A percentile compares a stretch with the other conserved stretches of the same genome.
These are phyloP conservation scores for Colletotrichum gigasporum DNA, from an alignment of 2,329 filamentous ascomycete species.

Conservation along the genomic window DNA sequence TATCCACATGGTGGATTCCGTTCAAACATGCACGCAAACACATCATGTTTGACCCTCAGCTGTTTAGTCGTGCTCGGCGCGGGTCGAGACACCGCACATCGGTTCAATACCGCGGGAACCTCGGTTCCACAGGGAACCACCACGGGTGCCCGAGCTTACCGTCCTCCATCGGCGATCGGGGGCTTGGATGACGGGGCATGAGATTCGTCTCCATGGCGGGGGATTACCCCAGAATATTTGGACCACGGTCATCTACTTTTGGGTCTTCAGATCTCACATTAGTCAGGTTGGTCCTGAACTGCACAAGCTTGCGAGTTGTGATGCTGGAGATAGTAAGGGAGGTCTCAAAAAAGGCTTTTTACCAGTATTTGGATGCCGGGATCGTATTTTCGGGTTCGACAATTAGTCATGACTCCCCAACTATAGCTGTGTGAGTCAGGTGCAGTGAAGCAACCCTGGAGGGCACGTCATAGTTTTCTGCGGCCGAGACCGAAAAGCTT, in stretches of 20 bases:
- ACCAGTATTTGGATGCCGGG: no score
- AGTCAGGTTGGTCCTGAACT: not conserved
- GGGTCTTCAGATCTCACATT: no score
- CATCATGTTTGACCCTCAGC: not conserved
- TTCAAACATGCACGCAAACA: not conserved
- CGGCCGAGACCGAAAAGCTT: no score
- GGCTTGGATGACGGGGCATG: not conserved
- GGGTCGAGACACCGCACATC: constrained; percentile 5
- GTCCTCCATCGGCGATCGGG: not conserved
- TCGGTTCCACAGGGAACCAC: not conserved
- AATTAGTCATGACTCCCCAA: no score
- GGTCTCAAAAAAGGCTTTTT: no score
- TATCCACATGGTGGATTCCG: not conserved
- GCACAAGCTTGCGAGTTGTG: no score
- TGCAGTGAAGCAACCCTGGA: no score
- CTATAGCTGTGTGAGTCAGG: no score
- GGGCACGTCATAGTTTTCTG: no score
- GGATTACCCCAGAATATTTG: not conserved
- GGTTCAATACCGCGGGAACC: not conserved
- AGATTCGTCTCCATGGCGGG: not conserved
- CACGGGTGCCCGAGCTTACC: constrained; percentile 2
- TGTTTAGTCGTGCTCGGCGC: not conserved
- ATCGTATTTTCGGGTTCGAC: no score
- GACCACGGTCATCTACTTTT: not conserved
- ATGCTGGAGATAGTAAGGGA: no score